Conservation (phyloP, 2,329 filamentous ascomycete species). For the Apiospora arundinis region DNA sequence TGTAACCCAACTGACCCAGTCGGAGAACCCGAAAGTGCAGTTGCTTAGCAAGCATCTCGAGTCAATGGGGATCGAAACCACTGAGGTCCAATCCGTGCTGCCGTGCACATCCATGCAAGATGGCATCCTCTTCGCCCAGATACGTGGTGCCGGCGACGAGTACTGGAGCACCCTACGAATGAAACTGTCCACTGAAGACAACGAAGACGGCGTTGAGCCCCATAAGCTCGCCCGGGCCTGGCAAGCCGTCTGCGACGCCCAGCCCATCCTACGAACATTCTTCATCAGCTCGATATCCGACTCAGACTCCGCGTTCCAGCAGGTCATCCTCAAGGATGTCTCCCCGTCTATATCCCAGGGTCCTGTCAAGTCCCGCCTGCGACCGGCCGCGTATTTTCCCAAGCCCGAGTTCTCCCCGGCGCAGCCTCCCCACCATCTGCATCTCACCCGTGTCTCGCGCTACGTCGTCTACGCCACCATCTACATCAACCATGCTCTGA, state of each 20-base stretch:
- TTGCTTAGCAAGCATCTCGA: not conserved
- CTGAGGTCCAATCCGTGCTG: not conserved
- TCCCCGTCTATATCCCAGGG: not conserved
- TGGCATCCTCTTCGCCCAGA: not conserved
- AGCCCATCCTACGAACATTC: not conserved
- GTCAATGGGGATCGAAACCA: not conserved
- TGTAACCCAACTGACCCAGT: not conserved
- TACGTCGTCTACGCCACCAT: not conserved
- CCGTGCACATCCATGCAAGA: slow-evolving; percentile 3
- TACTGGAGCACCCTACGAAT: not conserved
- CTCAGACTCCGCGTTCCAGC: not conserved
- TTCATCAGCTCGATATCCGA: not conserved
- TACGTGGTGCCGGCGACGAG: not conserved
- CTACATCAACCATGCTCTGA: not conserved
- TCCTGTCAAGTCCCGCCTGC: not conserved
- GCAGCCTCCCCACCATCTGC: not conserved
- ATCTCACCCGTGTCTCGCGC: not conserved
- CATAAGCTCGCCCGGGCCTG: not conserved
- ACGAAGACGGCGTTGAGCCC: not conserved
- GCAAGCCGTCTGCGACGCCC: not conserved
- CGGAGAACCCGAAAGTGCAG: not conserved
- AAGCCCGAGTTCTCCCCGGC: not conserved
- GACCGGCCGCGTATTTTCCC: not conserved
- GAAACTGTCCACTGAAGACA: not conserved
- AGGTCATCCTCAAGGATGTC: not conserved